phyloP scores from a whole-genome alignment of 2,329 filamentous ascomycete genomes.

The Epichloe baconii region DNA sequence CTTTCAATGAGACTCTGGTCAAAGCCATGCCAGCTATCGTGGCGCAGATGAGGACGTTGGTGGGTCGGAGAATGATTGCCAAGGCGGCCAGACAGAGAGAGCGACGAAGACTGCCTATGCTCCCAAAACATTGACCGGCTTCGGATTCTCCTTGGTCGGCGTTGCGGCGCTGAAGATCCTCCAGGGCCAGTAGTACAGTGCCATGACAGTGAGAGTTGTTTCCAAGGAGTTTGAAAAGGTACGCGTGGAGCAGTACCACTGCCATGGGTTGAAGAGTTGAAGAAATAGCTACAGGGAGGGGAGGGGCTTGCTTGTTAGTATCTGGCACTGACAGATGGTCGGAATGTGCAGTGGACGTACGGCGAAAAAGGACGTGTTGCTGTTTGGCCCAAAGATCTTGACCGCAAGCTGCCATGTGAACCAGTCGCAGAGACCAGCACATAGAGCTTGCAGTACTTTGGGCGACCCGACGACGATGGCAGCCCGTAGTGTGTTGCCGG shows the following conservation, averaged over 20 bases:
- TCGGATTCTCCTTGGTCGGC: constrained; percentile 27
- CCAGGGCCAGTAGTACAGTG: constrained; percentile 83
- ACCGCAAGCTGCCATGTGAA: constrained; percentile 76
- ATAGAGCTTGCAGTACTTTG: constrained; percentile 60
- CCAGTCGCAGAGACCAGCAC: constrained; percentile 70
- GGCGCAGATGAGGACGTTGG: constrained; percentile 78
- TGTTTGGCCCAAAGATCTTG: constrained; percentile 55
- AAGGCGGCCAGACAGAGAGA: constrained; percentile 65
- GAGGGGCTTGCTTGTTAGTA: background rate
- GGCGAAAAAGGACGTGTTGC: constrained; percentile 51
- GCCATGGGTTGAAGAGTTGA: constrained; percentile 50
- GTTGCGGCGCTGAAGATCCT: constrained; percentile 38
- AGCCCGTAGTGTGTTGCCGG: constrained; percentile 44
- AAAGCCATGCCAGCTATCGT: constrained; percentile 41
- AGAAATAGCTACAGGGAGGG: constrained; percentile 19
- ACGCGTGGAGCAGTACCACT: constrained; percentile 88
- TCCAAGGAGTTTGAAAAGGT: constrained; percentile 93
- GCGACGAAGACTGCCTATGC: constrained; percentile 25
- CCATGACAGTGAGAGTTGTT: constrained; percentile 70
- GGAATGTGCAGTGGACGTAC: constrained; percentile 30
- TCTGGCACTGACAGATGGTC: background rate
- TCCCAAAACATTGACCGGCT: constrained; percentile 14
- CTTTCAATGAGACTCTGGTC: constrained; percentile 22
- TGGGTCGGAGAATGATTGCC: constrained; percentile 78
- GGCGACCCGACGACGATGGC: constrained; percentile 60